Evolutionary conservation across 2,329 filamentous ascomycete species (phyloP), one percentile per base, ranked within the genome.

Genomic region (Penicillium sp.): DNA sequence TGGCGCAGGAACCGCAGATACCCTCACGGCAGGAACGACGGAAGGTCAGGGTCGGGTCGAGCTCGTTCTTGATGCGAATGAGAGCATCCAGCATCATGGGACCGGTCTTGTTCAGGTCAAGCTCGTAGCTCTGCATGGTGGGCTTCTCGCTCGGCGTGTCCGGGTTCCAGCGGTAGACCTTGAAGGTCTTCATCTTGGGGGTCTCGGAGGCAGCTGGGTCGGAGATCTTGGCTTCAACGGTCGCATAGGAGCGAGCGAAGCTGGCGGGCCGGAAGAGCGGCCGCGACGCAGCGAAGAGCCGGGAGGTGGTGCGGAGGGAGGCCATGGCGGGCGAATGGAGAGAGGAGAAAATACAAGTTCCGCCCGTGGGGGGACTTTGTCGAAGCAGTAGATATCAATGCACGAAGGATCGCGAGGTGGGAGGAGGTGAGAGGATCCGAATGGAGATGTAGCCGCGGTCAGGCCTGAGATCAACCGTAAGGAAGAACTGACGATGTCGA

Each of bases 161-260:
- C 61, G 95, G 95, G 77, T 96, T 96, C 95, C 95, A 99, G 77
- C 95, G 88, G 87, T 99, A 99, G 83, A 99, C 89, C 79, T 96
- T 89, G 87, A 99, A 99, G 53, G 90, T 92, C 89, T 97, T 98
- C 81, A 90, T 87, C 70, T 83, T 85, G 47, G 87, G 78, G 60
- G 83, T 78, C 66, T 82, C 76, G 64, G 79, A 81, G 54, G 81
- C 74, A 70, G 82, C 83, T 56, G 89, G 83, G 68, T 89, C 84
- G 59, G 79, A 73, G 35, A 78, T 79, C 63, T 75, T 68, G 70
- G 89, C 83, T 69, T 90, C 84, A 58, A 80, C 75, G 40, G 80
- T 81, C 64, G 80, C 79, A 74, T 81, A 82, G 55, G 76, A 75
- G 68, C 79, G 75, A 69, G 74, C 71, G 54, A 74, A 72, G 59